Conservation (phyloP, 164 flowering plant genomes). For the Houttuynia cordata region DNA sequence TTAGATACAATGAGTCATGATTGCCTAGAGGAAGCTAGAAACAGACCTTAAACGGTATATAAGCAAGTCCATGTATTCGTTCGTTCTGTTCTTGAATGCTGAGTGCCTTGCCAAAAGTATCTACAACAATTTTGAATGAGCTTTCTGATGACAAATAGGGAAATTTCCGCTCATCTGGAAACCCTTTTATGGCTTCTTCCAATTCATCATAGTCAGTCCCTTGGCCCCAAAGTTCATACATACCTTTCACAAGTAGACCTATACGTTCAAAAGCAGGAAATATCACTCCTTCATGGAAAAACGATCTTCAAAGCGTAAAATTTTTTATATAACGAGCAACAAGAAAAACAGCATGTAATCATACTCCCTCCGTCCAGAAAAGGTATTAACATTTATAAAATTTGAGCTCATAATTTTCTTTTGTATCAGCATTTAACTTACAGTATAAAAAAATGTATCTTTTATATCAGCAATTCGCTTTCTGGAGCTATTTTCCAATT, state of each 20-base stretch:
- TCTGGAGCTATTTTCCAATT: no score
- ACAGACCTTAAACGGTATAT: conserved; percentile 79
- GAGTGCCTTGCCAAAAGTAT: conserved; percentile 76
- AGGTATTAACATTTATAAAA: no score
- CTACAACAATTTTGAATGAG: conserved; percentile 69
- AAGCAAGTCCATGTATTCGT: conserved; percentile 41
- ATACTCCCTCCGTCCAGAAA: no score
- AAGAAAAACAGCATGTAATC: no score
- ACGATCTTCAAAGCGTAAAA: no score
- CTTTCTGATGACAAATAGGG: conserved; percentile 56
- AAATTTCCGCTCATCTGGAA: conserved; percentile 62
- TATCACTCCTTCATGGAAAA: no score
- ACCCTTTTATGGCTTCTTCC: conserved; percentile 49
- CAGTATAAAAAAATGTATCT: no score
- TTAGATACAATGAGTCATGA: neutral
- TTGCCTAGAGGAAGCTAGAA: neutral
- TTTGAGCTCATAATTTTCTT: no score
- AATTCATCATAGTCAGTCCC: conserved; percentile 70
- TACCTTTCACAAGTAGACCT: conserved; percentile 95
- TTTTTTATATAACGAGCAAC: no score
- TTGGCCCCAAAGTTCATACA: conserved; percentile 98
- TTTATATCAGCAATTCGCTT: no score
- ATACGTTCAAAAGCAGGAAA: conserved; percentile 4
- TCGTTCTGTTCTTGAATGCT: conserved; percentile 68
- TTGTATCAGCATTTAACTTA: no score